Base-by-base conservation (phyloP, 352 stramenopile species). In the Phytophthora fragariae region DNA sequence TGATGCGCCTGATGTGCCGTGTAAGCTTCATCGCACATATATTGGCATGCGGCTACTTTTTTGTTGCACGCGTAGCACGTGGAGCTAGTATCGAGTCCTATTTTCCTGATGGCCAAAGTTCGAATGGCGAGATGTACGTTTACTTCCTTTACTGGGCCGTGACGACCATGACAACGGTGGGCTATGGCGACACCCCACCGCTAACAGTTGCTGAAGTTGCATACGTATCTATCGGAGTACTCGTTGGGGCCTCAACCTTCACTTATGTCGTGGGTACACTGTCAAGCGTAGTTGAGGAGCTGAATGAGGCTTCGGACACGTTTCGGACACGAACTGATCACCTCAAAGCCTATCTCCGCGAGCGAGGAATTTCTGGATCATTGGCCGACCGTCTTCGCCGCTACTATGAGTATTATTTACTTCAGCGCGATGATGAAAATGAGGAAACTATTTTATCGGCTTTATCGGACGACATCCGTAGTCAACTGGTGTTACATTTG, bases 371-470 rank as follows among this genome's bases (percentile, higher is more conserved):
- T 35, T 80, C 88, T 2, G 85, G 84, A 46, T 81, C 85, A 8
- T 68, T 95, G 1, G 73, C 70, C 1, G 69, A 80, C 4, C 77
- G 88, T 9, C 70, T 95, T 53, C 77, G 86, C 2, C 84, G 86
- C 1, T 95, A 95, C 73, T 95, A 93, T 56, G 86, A 94, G 47
- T 95, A 94, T 37, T 95, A 92, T 57, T 74, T 95, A 9, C 62
- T 84, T 3, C 85, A 94, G 72, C 79, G 85, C 3, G 86, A 95
- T 49, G 83, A 92, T 39, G 83, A 91, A 33, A 83, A 92, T 54
- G 88, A 93, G 66, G 82, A 92, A 57, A 79, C 73, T 35, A 92
- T 95, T 54, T 59, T 95, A n/a, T 74, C 68, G 0, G 79, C 85
- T 5, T 78, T 95, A 2, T 95, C 88, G 1, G 85, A 94, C 62